Percentiles rank a stretch among this genome's conserved stretches.
Evolutionary conservation across 169 alveolate species (phyloP).

Genomic region (Plasmodium relictum): DNA sequence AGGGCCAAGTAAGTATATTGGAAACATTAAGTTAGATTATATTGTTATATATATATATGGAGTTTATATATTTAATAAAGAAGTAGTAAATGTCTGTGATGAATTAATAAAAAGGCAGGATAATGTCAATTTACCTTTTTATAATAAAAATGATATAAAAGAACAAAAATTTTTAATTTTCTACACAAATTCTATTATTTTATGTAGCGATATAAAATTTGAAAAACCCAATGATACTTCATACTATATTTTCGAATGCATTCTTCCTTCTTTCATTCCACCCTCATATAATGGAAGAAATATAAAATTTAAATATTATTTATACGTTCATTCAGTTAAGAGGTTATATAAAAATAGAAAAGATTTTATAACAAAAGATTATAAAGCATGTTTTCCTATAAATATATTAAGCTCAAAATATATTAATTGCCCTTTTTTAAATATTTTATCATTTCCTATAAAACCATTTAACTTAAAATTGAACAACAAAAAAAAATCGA

Average conservation of each 20-base stretch:
- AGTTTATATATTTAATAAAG: conserved; percentile 31
- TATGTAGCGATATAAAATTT: conserved; percentile 34
- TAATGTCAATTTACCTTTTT: conserved; percentile 40
- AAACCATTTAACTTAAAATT: conserved; percentile 23
- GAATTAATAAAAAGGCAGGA: conserved; percentile 13
- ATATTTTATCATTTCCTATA: conserved; percentile 1
- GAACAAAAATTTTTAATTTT: conserved; percentile 29
- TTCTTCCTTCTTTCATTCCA: conserved; percentile 43
- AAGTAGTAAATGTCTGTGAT: neutral
- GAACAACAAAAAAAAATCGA: neutral
- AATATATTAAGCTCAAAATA: conserved; percentile 7
- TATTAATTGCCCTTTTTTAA: conserved; percentile 17
- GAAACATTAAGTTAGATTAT: conserved; percentile 31
- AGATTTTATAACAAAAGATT: conserved; percentile 28
- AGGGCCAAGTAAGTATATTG: conserved; percentile 25
- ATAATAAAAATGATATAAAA: neutral
- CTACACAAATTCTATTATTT: conserved; percentile 41
- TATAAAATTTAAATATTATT: conserved; percentile 40
- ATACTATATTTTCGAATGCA: conserved; percentile 13
- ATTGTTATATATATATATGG: conserved; percentile 51
- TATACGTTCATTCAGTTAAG: conserved; percentile 37
- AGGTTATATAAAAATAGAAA: conserved; percentile 45
- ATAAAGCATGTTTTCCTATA: conserved; percentile 18
- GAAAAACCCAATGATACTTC: neutral
- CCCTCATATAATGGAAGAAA: conserved; percentile 48